Evolutionary conservation across 2,329 filamentous ascomycete genomes (phyloP).

Genomic region (Epichloe hybrida): DNA sequence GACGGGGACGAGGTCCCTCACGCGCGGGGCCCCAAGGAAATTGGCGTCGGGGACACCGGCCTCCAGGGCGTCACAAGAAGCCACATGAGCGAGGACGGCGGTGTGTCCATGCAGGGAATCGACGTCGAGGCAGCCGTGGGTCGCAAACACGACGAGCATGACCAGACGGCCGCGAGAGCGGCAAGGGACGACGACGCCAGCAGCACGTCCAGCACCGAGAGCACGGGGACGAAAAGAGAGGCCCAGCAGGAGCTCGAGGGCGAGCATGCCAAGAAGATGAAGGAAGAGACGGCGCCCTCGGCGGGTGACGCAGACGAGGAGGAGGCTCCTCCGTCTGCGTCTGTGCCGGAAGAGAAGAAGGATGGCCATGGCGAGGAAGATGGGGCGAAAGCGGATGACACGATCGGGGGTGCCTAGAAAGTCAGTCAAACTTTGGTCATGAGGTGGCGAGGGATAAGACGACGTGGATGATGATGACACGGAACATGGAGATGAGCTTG

Average conservation of each 20-base stretch:
- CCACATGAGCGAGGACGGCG: slow-evolving; percentile 24
- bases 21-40: slow-evolving; percentile 69
- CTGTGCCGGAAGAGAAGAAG: background rate
- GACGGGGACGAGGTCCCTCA: slow-evolving; percentile 58
- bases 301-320: background rate
- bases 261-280: slow-evolving; percentile 33
- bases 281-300: slow-evolving; percentile 23
- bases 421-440: no score
- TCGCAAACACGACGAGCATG: slow-evolving; percentile 27
- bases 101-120: slow-evolving; percentile 39
- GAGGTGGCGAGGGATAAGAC: no score
- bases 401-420: no score
- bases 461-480: no score
- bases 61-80: slow-evolving; percentile 42
- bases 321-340: background rate
- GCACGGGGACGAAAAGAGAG: slow-evolving; percentile 39
- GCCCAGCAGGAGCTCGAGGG: slow-evolving; percentile 34
- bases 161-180: slow-evolving; percentile 9
- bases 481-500: no score
- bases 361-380: background rate
- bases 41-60: slow-evolving; percentile 79
- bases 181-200: slow-evolving; percentile 13
- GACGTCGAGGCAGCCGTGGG: slow-evolving; percentile 50
- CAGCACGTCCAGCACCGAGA: slow-evolving; percentile 17
- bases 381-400: background rate